Evolutionary conservation across 106 monocot species (phyloP).

Genomic region (Amphibolis antarctica): DNA sequence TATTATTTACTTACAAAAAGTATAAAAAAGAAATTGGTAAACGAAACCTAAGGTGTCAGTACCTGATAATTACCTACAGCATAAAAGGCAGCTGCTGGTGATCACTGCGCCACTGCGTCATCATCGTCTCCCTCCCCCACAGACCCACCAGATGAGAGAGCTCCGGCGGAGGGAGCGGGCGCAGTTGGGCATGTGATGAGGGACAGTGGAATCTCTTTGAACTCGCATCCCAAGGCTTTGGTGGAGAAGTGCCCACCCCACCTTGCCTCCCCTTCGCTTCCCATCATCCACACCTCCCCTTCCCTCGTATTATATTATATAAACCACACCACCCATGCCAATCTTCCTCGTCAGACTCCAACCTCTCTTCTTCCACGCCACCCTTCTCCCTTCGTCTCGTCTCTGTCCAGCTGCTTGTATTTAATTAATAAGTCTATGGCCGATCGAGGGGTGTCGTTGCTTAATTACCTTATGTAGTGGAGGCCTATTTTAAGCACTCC

Average conservation of each 20-base stretch:
- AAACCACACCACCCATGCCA: neutral
- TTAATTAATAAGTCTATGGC: neutral
- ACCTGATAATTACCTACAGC: too few relatives aligned
- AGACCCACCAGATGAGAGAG: too few relatives aligned
- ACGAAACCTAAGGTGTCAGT: too few relatives aligned
- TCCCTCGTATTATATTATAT: neutral
- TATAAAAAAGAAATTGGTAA: too few relatives aligned
- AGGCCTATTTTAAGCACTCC: neutral
- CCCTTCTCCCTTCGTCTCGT: neutral
- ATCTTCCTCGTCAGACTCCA: too few relatives aligned
- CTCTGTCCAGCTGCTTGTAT: neutral
- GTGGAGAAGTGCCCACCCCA: neutral
- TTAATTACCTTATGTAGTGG: neutral
- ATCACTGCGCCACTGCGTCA: too few relatives aligned
- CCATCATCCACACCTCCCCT: neutral
- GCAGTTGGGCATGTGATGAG: slow-evolving; percentile 14
- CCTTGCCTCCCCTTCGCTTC: slow-evolving; percentile 6
- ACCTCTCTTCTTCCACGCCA: neutral
- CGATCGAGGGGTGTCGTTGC: neutral
- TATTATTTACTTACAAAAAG: too few relatives aligned
- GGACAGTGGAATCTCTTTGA: slow-evolving; percentile 24
- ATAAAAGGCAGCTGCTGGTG: too few relatives aligned
- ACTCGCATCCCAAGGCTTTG: slow-evolving; percentile 12
- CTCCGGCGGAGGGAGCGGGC: too few relatives aligned
- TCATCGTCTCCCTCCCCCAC: too few relatives aligned